Evolutionary conservation across 2,329 filamentous ascomycete genomes (phyloP), one percentile per base, ranked within the genome.

Genomic region (Aplosporella prunicola): DNA sequence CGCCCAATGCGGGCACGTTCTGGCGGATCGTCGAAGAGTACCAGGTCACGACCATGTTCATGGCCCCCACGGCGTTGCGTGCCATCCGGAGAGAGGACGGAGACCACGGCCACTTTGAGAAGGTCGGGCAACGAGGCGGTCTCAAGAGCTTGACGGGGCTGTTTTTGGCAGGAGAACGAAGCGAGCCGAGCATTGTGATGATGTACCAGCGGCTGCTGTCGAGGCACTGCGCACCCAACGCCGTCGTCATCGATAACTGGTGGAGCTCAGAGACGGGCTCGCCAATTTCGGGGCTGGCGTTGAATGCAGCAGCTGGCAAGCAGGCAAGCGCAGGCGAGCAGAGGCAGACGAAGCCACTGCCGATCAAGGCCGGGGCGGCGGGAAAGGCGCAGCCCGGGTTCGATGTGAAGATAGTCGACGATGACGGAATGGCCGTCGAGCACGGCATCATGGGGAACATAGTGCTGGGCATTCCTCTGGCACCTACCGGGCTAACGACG

Each of bases 331-430:
- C 66, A 4, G 53, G 57, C 11, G 51, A 58, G 11, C 47, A 49
- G 20, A 51, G 58, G 11, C 47, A 49, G 20, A 43, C 56, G 32
- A 62, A 62, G 25, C 72, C 80, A 2, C 59, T 82, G 20, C 57
- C 63, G 0, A 75, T 89, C 53, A 87, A 82, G 49, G 83, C 87
- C 1, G 89, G 89, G 1, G 89, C 83, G 43, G 89, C 88, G 5
- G 88, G 88, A 1, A 91, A 93, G 55, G 74, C 87, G 0, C 86
- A 93, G 79, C 88, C 87, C 0, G 89, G 88, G 0, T 95, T 93
- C 50, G 84, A 94, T 49, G 81, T 95, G 3, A 73, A 80, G 11
- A 71, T 89, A 10, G 86, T 95, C 3, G 78, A 93, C 53, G 87
- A 95, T 50, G 65, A 76, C 0, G 88, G 88, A 5, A 68, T 71